A percentile compares a stretch with the other conserved stretches of the same genome.
These are phyloP conservation scores for Diaporthe velutina DNA, from an alignment of 2,329 filamentous ascomycete genomes.

Conservation along the genomic window DNA sequence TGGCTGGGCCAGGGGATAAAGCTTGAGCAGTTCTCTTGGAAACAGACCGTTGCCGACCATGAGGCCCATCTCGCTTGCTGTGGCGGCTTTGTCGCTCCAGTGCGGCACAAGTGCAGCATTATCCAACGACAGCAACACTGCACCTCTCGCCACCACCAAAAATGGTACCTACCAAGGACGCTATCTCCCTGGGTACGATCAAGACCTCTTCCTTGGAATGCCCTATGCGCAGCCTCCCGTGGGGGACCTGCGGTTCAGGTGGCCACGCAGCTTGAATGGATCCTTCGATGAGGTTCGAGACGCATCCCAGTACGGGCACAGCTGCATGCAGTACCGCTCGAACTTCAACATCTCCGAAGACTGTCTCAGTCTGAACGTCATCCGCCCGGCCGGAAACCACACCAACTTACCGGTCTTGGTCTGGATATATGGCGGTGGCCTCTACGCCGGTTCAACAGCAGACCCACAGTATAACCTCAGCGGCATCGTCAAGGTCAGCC, in stretches of 20 bases:
- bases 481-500: conserved; percentile 68
- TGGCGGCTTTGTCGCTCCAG: conserved; percentile 19
- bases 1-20: neutral
- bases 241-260: conserved; percentile 52
- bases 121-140: neutral
- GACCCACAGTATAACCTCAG: conserved; percentile 75
- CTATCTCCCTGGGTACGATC: conserved; percentile 51
- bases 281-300: conserved; percentile 54
- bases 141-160: conserved; percentile 42
- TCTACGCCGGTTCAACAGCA: conserved; percentile 61
- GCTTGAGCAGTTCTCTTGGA: neutral
- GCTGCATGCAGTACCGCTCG: conserved; percentile 60
- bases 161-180: conserved; percentile 53
- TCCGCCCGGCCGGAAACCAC: conserved; percentile 53
- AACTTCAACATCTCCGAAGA: conserved; percentile 61
- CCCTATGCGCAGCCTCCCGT: conserved; percentile 55
- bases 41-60: conserved; percentile 23
- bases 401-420: conserved; percentile 55
- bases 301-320: conserved; percentile 57
- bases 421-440: conserved; percentile 73
- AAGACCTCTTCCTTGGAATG: conserved; percentile 56
- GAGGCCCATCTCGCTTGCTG: conserved; percentile 27
- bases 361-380: conserved; percentile 59
- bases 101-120: neutral
- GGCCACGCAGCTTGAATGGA: conserved; percentile 53